These are phyloP conservation scores for Stereum hirsutum DNA, from an alignment of 1,284 basidiomycete genomes.

Conservation along the genomic window DNA sequence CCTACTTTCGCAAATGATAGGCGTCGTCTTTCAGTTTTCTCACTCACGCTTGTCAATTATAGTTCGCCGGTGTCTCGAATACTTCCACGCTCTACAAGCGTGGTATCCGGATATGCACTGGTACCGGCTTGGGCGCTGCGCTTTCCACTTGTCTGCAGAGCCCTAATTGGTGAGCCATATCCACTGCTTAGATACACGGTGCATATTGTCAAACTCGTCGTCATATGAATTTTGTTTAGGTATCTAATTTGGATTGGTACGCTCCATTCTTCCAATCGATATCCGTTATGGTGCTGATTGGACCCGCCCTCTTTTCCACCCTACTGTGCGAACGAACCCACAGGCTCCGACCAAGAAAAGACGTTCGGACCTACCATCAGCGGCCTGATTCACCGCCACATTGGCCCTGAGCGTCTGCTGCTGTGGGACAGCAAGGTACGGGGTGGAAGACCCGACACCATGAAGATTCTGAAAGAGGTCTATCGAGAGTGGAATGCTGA, in stretches of 20 bases:
- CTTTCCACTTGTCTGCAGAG: constrained; percentile 69
- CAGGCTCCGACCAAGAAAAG: constrained; percentile 68
- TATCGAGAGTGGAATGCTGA: constrained; percentile 63
- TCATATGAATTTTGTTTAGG: constrained; percentile 26
- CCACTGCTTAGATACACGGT: too few species aligned
- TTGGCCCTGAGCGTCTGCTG: constrained; percentile 58
- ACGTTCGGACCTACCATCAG: constrained; percentile 71
- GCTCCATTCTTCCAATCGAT: too few species aligned
- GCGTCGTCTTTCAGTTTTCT: not conserved
- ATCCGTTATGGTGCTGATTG: too few species aligned
- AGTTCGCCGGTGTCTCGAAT: constrained; percentile 76
- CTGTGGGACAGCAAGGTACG: constrained; percentile 66
- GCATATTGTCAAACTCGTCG: constrained; percentile 6
- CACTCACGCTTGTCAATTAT: constrained; percentile 4
- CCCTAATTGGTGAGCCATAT: constrained; percentile 55
- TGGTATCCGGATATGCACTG: constrained; percentile 70
- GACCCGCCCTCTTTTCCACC: too few species aligned
- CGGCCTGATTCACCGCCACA: constrained; percentile 54
- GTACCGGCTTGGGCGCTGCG: constrained; percentile 69
- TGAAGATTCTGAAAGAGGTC: constrained; percentile 63
- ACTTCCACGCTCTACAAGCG: constrained; percentile 67
- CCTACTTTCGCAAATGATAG: too few species aligned
- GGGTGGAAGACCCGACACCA: constrained; percentile 67
- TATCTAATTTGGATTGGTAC: constrained; percentile 77
- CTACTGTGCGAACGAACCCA: too few species aligned